phyloP scores from a whole-genome alignment of 495 filamentous ascomycete genomes.

The Aspergillus heteromorphus region DNA sequence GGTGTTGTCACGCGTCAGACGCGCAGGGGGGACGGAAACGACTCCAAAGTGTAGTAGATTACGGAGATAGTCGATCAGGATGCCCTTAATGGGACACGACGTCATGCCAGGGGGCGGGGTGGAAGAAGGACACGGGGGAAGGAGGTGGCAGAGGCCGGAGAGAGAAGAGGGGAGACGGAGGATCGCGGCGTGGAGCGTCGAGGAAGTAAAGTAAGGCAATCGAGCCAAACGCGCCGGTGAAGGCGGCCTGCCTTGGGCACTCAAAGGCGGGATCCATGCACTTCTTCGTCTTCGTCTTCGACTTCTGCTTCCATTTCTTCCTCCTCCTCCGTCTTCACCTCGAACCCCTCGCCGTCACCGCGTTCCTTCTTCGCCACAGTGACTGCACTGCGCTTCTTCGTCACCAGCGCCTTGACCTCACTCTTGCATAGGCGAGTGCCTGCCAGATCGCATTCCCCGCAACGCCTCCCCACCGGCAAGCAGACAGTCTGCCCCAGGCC shows the following conservation, averaged over 20 bases:
- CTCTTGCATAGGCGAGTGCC: slow-evolving; percentile 69
- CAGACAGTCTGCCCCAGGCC: slow-evolving; percentile 88
- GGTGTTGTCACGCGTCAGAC: background rate
- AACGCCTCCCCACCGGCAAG: slow-evolving; percentile 70
- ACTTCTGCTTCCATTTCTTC: too few species aligned
- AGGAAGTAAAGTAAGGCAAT: background rate
- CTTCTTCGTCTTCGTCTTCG: background rate
- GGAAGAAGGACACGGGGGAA: background rate
- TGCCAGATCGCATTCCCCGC: slow-evolving; percentile 77
- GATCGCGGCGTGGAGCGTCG: background rate
- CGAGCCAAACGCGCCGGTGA: background rate
- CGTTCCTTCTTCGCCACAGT: slow-evolving; percentile 46
- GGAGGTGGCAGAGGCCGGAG: background rate
- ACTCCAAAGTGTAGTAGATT: too few species aligned
- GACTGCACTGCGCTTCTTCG: slow-evolving; percentile 20
- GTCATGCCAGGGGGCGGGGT: background rate
- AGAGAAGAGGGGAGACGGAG: background rate
- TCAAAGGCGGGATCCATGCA: background rate
- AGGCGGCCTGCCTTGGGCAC: slow-evolving; percentile 1
- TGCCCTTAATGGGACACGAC: too few species aligned
- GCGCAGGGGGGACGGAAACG: too few species aligned
- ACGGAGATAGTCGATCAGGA: too few species aligned
- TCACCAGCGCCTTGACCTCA: slow-evolving; percentile 43
- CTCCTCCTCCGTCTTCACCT: slow-evolving; percentile 28
- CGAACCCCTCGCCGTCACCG: slow-evolving; percentile 29